Evolutionary conservation across 257 asterid genomes (phyloP).

Genomic region (Ligustrum vulgare): DNA sequence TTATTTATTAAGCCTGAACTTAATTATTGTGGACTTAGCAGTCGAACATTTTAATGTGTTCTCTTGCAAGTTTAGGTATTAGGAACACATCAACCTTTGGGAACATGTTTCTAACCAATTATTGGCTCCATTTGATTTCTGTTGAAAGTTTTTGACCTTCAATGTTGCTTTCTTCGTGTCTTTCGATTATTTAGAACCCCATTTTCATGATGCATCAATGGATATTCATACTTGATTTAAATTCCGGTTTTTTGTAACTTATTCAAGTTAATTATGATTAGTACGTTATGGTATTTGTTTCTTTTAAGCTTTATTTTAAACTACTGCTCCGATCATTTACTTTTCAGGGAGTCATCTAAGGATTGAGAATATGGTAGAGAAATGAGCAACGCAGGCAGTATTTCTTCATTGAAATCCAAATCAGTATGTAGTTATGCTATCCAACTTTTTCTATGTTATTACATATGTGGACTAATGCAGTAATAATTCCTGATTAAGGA

Average conservation of each 20-base stretch:
- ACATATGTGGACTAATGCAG: conserved; percentile 27
- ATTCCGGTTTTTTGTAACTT: neutral
- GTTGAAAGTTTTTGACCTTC: neutral
- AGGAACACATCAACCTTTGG: neutral
- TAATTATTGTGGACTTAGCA: neutral
- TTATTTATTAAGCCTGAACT: neutral
- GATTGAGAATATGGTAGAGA: conserved; percentile 68
- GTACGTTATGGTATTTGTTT: neutral
- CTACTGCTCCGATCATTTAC: neutral
- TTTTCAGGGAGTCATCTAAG: neutral
- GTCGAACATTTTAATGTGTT: neutral
- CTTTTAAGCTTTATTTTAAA: neutral
- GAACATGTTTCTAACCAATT: neutral
- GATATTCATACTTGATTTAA: neutral
- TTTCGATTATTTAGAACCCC: neutral
- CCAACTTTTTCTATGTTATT: conserved; percentile 19
- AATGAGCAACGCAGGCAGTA: conserved; percentile 65
- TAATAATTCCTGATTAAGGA: conserved; percentile 8
- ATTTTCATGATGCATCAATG: neutral
- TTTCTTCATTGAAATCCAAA: conserved; percentile 61
- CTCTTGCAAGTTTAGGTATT: neutral
- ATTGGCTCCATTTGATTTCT: neutral
- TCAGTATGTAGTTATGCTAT: conserved; percentile 64
- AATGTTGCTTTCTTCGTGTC: neutral
- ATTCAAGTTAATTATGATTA: neutral